A percentile compares a stretch with the other conserved stretches of the same genome.
Evolutionary conservation across 164 flowering plant species (phyloP).

Genomic region (Annona squamosa): DNA sequence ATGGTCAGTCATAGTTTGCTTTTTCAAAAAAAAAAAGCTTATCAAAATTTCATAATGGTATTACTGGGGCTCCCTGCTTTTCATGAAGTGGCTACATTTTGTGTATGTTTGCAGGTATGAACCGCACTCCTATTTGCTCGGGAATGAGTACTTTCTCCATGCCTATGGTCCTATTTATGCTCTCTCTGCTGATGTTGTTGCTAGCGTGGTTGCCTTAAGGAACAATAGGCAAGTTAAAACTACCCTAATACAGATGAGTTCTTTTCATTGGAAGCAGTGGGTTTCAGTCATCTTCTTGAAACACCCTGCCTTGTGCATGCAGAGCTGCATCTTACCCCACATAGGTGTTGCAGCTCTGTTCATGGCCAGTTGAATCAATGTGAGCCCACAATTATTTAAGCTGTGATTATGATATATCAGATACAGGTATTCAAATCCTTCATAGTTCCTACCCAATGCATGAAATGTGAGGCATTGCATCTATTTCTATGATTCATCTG

Average conservation of each 20-base stretch:
- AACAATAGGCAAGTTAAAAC: conserved; percentile 60
- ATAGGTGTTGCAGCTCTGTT: no score
- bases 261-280: no score
- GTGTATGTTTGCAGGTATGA: conserved; percentile 72
- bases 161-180: conserved; percentile 98
- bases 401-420: no score
- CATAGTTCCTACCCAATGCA: not conserved
- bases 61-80: not conserved
- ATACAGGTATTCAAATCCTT: no score
- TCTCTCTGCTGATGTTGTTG: conserved; percentile 91
- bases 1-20: conserved; percentile 44
- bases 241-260: not conserved
- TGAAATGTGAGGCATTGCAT: not conserved
- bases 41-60: not conserved
- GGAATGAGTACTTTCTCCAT: conserved; percentile 89
- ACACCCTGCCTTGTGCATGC: no score
- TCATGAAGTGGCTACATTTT: conserved; percentile 3
- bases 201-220: conserved; percentile 71
- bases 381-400: no score
- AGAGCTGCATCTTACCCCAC: no score
- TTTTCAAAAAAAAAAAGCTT: not conserved
- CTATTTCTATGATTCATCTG: not conserved
- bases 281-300: no score
- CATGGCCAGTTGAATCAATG: no score
- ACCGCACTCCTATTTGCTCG: conserved; percentile 65